Conservation (phyloP, 495 filamentous ascomycete species). For the Sabuloglossum arenarium region DNA sequence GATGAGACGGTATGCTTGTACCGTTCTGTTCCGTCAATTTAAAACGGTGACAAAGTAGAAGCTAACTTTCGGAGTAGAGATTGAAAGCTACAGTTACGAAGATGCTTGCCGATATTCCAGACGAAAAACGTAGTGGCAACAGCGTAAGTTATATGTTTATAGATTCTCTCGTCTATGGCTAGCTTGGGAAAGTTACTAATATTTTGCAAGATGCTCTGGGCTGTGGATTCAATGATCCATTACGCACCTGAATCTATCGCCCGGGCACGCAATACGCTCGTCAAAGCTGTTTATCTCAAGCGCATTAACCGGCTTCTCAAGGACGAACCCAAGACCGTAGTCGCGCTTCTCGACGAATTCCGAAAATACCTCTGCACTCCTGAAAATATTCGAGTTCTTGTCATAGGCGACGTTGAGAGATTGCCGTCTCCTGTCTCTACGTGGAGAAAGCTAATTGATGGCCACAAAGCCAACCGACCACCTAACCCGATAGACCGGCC, state of each 20-base stretch:
- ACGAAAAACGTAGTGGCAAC: conserved; percentile 74
- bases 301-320: conserved; percentile 58
- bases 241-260: conserved; percentile 48
- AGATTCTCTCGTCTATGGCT: conserved; percentile 18
- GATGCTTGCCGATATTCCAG: conserved; percentile 79
- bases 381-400: conserved; percentile 63
- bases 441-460: conserved; percentile 39
- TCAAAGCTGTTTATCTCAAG: conserved; percentile 75
- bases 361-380: conserved; percentile 52
- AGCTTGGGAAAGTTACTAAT: neutral
- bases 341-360: conserved; percentile 56
- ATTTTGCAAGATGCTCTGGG: conserved; percentile 31
- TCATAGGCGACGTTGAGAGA: conserved; percentile 63
- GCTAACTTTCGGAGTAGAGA: conserved; percentile 22
- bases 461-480: conserved; percentile 20
- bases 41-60: neutral
- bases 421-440: conserved; percentile 59
- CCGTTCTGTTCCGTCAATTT: neutral
- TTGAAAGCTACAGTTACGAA: conserved; percentile 70
- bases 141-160: conserved; percentile 23
- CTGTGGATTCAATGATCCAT: conserved; percentile 68
- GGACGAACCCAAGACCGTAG: conserved; percentile 44
- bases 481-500: conserved; percentile 38
- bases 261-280: conserved; percentile 61
- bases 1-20: conserved; percentile 30